Percentiles rank a stretch among this genome's conserved stretches.
phyloP scores from a whole-genome alignment of 176 grass and related monocot genomes.

The Avena sativa region DNA sequence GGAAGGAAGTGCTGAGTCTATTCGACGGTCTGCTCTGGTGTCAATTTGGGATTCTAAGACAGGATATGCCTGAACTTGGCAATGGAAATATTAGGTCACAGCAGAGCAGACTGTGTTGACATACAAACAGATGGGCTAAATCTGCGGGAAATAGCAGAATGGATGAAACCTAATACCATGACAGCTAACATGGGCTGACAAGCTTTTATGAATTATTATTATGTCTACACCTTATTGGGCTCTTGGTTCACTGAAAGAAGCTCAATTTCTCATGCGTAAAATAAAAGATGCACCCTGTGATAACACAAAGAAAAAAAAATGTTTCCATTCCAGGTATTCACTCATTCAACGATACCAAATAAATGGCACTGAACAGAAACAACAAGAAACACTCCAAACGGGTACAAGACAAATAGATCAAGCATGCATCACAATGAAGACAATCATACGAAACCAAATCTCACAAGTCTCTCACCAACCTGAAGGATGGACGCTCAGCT shows the following conservation, averaged over 20 bases:
- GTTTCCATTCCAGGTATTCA: not conserved
- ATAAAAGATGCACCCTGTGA: not conserved
- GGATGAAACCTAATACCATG: too few relatives aligned
- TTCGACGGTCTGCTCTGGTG: not conserved
- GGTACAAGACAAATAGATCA: not conserved
- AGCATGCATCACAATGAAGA: not conserved
- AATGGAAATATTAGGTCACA: not conserved
- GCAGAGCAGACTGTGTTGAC: too few relatives aligned
- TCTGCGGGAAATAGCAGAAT: too few relatives aligned
- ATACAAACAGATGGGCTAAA: too few relatives aligned
- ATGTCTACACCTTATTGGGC: too few relatives aligned
- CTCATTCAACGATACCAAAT: slow-evolving; percentile 1
- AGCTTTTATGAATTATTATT: too few relatives aligned
- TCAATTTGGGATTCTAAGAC: not conserved
- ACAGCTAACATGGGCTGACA: too few relatives aligned
- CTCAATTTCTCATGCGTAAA: not conserved
- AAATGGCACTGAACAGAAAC: not conserved
- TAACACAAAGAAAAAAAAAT: too few relatives aligned
- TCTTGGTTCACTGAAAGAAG: too few relatives aligned
- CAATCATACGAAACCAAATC: slow-evolving; percentile 5
- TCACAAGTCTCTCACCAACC: slow-evolving; percentile 37
- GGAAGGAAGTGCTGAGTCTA: too few relatives aligned
- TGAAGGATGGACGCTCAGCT: not conserved
- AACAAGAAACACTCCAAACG: slow-evolving; percentile 8
- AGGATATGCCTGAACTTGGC: not conserved